A percentile compares a stretch with the other conserved stretches of the same genome.
phyloP scores from a whole-genome alignment of 108 stramenopile species.

The Epithemia pelagica region DNA sequence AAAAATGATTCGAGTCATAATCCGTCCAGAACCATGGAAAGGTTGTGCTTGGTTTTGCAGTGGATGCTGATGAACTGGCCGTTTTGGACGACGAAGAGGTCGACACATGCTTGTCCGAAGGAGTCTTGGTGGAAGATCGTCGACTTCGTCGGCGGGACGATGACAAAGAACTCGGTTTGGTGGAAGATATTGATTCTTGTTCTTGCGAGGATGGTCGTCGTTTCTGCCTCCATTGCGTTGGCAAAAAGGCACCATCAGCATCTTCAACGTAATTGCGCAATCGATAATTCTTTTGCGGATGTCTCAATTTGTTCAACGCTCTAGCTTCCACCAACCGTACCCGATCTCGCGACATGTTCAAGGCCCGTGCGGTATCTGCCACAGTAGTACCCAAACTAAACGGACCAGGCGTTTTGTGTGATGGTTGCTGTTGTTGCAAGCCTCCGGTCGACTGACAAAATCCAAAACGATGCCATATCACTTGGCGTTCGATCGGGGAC shows the following conservation, averaged over 20 bases:
- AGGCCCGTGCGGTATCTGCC: slow-evolving; percentile 64
- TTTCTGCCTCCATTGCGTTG: neutral
- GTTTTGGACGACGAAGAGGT: neutral
- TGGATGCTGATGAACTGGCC: neutral
- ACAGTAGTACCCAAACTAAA: slow-evolving; percentile 7
- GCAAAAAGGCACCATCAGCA: neutral
- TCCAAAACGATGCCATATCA: slow-evolving; percentile 80
- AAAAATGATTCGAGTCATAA: neutral
- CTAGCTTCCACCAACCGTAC: slow-evolving; percentile 79
- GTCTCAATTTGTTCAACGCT: slow-evolving; percentile 87
- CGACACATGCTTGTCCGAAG: neutral
- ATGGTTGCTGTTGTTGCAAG: neutral
- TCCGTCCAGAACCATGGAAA: neutral
- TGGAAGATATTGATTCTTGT: neutral
- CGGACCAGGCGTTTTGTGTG: slow-evolving; percentile 11
- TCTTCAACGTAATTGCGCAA: slow-evolving; percentile 58
- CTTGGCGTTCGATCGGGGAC: slow-evolving; percentile 53
- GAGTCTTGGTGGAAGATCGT: neutral
- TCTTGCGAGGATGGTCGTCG: neutral
- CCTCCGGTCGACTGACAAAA: neutral
- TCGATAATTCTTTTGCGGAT: slow-evolving; percentile 66
- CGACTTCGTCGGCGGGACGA: neutral
- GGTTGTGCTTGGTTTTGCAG: neutral
- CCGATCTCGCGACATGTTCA: slow-evolving; percentile 70
- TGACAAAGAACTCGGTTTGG: too few species aligned